phyloP scores from a whole-genome alignment of 192 early-diverging fungal genomes.

The Coemansia javaensis region DNA sequence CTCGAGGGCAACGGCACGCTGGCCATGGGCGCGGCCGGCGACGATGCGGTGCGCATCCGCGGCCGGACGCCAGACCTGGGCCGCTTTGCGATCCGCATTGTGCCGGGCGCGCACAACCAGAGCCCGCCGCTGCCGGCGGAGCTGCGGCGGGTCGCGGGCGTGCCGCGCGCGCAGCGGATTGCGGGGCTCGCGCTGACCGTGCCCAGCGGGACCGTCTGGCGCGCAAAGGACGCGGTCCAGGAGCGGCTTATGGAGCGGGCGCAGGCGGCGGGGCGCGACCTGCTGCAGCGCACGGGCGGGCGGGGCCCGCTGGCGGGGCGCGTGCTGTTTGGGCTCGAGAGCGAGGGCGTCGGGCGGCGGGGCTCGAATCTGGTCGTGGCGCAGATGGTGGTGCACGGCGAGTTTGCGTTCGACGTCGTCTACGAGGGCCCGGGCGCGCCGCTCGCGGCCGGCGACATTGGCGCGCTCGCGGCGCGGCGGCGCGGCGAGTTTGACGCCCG shows the following conservation, averaged over 20 bases:
- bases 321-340: slow-evolving; percentile 53
- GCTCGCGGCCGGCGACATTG: slow-evolving; percentile 23
- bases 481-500: slow-evolving; percentile 58
- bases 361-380: slow-evolving; percentile 26
- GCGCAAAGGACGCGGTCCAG: slow-evolving; percentile 23
- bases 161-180: slow-evolving; percentile 3
- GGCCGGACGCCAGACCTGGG: slow-evolving; percentile 68
- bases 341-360: slow-evolving; percentile 12
- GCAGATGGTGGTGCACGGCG: slow-evolving; percentile 31
- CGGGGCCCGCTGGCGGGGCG: slow-evolving; percentile 55
- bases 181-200: slow-evolving; percentile 16
- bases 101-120: slow-evolving; percentile 20
- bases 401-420: slow-evolving; percentile 40
- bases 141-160: slow-evolving; percentile 5
- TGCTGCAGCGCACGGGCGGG: slow-evolving; percentile 6
- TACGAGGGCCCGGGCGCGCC: slow-evolving; percentile 25
- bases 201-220: slow-evolving; percentile 30
- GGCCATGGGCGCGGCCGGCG: slow-evolving; percentile 34
- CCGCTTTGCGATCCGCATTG: slow-evolving; percentile 54
- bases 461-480: slow-evolving; percentile 7
- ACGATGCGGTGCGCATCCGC: slow-evolving; percentile 37
- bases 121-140: slow-evolving; percentile 9
- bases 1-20: slow-evolving; percentile 69
- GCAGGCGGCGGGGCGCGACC: slow-evolving; percentile 2
- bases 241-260: slow-evolving; percentile 12